phyloP scores from a whole-genome alignment of 305 asterid genomes.

The Solanum hybrid region DNA sequence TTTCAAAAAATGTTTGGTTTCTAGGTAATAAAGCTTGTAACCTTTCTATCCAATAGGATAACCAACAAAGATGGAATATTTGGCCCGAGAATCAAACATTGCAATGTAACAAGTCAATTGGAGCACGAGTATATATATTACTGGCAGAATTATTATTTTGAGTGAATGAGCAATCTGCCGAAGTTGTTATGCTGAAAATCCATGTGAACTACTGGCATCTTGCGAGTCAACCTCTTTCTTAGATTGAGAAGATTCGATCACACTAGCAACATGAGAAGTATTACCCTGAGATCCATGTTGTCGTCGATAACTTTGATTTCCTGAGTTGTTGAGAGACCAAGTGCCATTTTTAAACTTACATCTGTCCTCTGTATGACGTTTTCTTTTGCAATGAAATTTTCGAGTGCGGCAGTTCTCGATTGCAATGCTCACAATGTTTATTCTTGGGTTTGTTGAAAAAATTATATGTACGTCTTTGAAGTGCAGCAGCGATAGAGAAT shows the following conservation, averaged over 20 bases:
- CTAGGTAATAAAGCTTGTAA: too few relatives aligned
- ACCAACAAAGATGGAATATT: too few relatives aligned
- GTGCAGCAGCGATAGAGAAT: neutral
- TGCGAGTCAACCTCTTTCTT: too few relatives aligned
- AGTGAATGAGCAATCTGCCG: neutral
- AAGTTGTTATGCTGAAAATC: neutral
- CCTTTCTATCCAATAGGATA: too few relatives aligned
- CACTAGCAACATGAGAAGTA: neutral
- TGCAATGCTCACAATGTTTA: constrained; percentile 1
- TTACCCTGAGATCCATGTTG: neutral
- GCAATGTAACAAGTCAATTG: neutral
- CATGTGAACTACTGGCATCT: too few relatives aligned
- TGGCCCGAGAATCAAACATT: too few relatives aligned
- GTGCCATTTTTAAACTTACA: neutral
- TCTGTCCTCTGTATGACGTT: neutral
- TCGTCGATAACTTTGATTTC: neutral
- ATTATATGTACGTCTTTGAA: neutral
- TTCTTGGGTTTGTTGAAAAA: neutral
- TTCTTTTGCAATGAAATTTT: neutral
- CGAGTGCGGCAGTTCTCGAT: neutral
- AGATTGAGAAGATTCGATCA: too few relatives aligned
- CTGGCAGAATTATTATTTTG: neutral
- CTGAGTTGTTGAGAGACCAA: neutral
- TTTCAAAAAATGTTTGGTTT: neutral
- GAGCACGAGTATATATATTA: neutral